A percentile compares a stretch with the other conserved stretches of the same genome.
These are phyloP conservation scores for Medicago lupulina DNA, from an alignment of 306 rosid genomes.

Conservation along the genomic window DNA sequence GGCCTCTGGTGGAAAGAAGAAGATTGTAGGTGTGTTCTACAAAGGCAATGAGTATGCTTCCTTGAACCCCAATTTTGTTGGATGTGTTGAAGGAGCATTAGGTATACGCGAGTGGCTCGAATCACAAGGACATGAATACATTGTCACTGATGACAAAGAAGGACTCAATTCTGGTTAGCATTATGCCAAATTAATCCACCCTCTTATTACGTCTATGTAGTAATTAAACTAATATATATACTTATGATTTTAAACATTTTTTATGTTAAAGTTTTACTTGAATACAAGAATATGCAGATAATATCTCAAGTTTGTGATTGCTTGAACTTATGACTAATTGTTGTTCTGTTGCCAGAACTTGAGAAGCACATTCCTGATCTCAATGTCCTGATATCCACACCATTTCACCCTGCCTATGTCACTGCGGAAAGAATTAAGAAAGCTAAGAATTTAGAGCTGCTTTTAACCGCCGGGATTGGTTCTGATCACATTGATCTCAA, in stretches of 20 bases:
- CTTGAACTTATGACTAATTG: constrained; percentile 26
- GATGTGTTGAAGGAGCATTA: constrained; percentile 85
- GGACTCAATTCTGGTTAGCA: constrained; percentile 78
- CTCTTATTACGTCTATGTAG: too few relatives aligned
- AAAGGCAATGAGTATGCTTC: constrained; percentile 84
- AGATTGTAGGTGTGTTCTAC: constrained; percentile 96
- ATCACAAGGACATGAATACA: constrained; percentile 87
- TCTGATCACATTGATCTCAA: constrained; percentile 91
- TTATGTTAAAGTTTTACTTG: too few relatives aligned
- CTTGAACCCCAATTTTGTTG: constrained; percentile 85
- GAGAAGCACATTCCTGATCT: constrained; percentile 88
- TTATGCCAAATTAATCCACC: background rate
- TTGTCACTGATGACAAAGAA: constrained; percentile 95
- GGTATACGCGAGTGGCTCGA: constrained; percentile 93
- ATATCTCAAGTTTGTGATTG: constrained; percentile 14
- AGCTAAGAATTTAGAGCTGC: constrained; percentile 86
- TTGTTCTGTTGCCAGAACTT: constrained; percentile 61
- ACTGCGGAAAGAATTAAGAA: constrained; percentile 89
- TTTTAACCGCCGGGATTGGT: constrained; percentile 94
- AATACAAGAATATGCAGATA: too few relatives aligned
- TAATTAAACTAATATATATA: too few relatives aligned
- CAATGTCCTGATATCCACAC: constrained; percentile 89
- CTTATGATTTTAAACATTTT: too few relatives aligned
- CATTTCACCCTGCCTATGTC: constrained; percentile 97
- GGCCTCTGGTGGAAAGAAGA: constrained; percentile 62